These are phyloP conservation scores for Solanum lignicaule DNA, from an alignment of 257 asterid species.

Conservation along the genomic window DNA sequence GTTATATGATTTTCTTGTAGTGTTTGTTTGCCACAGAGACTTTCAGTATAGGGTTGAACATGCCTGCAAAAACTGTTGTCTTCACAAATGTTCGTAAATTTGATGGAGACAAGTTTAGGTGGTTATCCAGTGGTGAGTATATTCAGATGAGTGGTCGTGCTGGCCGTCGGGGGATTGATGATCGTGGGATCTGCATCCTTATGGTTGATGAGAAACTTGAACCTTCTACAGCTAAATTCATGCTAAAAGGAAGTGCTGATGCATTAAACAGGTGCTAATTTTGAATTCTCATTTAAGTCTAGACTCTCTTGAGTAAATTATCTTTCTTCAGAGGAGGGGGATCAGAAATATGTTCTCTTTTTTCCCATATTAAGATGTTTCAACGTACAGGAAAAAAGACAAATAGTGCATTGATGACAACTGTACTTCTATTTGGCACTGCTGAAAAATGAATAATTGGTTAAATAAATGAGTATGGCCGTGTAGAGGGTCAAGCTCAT, in stretches of 20 bases:
- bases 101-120: constrained; percentile 94
- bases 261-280: constrained; percentile 68
- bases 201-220: constrained; percentile 98
- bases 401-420: not conserved
- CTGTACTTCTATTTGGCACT: not conserved
- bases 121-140: constrained; percentile 97
- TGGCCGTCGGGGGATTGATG: constrained; percentile 99
- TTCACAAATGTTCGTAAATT: constrained; percentile 94
- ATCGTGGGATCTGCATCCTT: constrained; percentile 96
- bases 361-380: not conserved
- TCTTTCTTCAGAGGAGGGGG: not conserved
- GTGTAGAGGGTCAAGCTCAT: not conserved
- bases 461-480: not conserved
- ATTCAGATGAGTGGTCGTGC: constrained; percentile 99
- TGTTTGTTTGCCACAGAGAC: constrained; percentile 99
- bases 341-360: not conserved
- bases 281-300: not conserved
- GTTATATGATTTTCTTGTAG: constrained; percentile 31
- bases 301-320: not conserved
- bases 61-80: constrained; percentile 99
- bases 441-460: not conserved
- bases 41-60: constrained; percentile 96
- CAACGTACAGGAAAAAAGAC: not conserved
- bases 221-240: constrained; percentile 81
- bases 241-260: constrained; percentile 97